Percentiles rank a stretch among this genome's conserved stretches.
Conservation (phyloP, 2,329 filamentous ascomycete genomes). For the Orbilia oligospora region DNA sequence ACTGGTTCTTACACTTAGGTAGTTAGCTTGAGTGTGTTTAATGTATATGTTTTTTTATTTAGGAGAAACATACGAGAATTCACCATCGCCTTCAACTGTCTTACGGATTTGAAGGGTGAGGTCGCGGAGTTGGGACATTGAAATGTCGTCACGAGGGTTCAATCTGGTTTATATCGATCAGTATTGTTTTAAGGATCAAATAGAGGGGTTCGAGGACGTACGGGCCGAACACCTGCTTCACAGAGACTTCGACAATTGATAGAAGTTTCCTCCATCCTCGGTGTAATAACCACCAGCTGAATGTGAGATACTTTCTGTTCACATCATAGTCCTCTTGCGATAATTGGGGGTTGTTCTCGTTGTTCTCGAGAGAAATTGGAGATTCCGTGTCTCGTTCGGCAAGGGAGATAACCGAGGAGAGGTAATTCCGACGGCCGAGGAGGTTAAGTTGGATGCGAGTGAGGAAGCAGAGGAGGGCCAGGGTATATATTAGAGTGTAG, state of each 20-base stretch:
- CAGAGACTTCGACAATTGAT: slow-evolving; percentile 84
- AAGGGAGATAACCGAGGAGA: slow-evolving; percentile 93
- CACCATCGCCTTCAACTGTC: slow-evolving; percentile 79
- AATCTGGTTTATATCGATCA: slow-evolving; percentile 67
- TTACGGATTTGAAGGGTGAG: slow-evolving; percentile 86
- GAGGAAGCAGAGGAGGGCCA: slow-evolving; percentile 88
- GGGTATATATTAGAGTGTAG: slow-evolving; percentile 91
- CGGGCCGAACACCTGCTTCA: slow-evolving; percentile 89
- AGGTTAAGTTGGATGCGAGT: slow-evolving; percentile 97
- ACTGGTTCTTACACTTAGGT: slow-evolving; percentile 70
- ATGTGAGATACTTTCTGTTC: slow-evolving; percentile 93
- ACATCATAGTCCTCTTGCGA: slow-evolving; percentile 91
- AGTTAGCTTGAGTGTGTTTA: slow-evolving; percentile 32
- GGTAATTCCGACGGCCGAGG: slow-evolving; percentile 92
- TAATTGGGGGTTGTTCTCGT: slow-evolving; percentile 81
- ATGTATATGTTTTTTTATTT: slow-evolving; percentile 62
- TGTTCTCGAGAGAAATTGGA: slow-evolving; percentile 89
- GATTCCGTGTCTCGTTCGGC: slow-evolving; percentile 74
- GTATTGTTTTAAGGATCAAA: neutral
- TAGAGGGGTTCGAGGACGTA: slow-evolving; percentile 40
- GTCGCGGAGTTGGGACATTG: slow-evolving; percentile 82
- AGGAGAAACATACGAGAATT: slow-evolving; percentile 49
- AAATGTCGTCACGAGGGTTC: slow-evolving; percentile 89
- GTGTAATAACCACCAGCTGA: slow-evolving; percentile 98
- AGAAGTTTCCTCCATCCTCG: slow-evolving; percentile 87